Conservation (phyloP, 495 filamentous ascomycete genomes). For the Bathelium albidoporum region DNA sequence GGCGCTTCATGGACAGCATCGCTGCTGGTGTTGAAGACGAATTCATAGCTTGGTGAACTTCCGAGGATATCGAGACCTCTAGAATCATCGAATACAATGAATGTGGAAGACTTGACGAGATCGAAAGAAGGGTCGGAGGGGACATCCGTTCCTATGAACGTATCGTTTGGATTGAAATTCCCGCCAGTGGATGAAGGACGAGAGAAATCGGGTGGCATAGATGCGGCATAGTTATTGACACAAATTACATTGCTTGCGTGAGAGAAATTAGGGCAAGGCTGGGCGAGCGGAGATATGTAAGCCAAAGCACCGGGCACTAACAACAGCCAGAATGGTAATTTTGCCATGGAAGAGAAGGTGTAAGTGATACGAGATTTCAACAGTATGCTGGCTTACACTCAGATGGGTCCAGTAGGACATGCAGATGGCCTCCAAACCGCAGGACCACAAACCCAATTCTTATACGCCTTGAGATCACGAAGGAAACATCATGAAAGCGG, state of each 20-base stretch:
- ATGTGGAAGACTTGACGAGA: neutral
- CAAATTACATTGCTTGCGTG: constrained; percentile 3
- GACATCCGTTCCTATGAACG: constrained; percentile 2
- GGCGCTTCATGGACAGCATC: constrained; percentile 10
- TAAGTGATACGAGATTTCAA: too few relatives aligned
- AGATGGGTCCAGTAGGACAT: too few relatives aligned
- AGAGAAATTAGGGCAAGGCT: neutral
- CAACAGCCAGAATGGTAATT: too few relatives aligned
- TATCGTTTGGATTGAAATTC: neutral
- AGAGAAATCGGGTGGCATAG: constrained; percentile 4
- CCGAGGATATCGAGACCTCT: constrained; percentile 10
- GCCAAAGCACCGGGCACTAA: neutral
- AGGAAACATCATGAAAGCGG: too few relatives aligned
- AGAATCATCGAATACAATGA: constrained; percentile 6
- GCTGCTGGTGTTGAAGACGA: constrained; percentile 5
- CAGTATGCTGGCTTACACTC: too few relatives aligned
- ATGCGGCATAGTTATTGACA: constrained; percentile 9
- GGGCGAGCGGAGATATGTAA: neutral
- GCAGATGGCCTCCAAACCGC: too few relatives aligned
- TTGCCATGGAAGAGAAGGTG: too few relatives aligned
- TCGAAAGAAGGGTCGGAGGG: constrained; percentile 7
- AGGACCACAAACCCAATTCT: too few relatives aligned
- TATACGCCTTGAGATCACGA: too few relatives aligned
- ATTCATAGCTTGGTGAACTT: constrained; percentile 1
- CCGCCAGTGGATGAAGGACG: neutral